Conservation (phyloP, 306 rosid species). For the Hippophae tibetana region DNA sequence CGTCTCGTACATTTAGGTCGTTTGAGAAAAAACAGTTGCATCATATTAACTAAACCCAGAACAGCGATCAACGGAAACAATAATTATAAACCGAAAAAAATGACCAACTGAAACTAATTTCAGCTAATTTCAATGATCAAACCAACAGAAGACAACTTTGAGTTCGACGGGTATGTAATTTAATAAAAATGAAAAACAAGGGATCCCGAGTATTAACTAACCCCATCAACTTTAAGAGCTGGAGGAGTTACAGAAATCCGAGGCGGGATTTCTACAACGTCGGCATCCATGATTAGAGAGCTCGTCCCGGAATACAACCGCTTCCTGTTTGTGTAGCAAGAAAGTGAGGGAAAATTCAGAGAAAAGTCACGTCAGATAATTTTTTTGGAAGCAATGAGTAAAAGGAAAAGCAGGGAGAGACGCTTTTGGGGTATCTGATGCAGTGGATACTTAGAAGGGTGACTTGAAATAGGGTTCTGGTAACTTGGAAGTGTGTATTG, state of each 20-base stretch:
- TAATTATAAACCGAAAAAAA: not conserved
- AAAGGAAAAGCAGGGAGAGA: too few species aligned
- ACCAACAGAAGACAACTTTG: not conserved
- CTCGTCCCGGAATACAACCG: slow-evolving; percentile 10
- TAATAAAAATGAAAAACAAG: not conserved
- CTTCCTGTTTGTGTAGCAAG: slow-evolving; percentile 29
- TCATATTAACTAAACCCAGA: not conserved
- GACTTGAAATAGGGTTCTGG: too few species aligned
- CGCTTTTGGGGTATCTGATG: too few species aligned
- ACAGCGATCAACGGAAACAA: not conserved
- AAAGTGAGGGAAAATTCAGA: slow-evolving; percentile 21
- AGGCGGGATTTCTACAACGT: slow-evolving; percentile 38
- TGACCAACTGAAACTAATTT: too few species aligned
- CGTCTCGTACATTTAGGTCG: too few species aligned
- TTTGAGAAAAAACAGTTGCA: not conserved
- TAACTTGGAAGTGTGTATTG: too few species aligned
- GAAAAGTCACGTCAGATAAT: too few species aligned
- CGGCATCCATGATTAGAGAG: slow-evolving; percentile 43
- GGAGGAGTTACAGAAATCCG: slow-evolving; percentile 19
- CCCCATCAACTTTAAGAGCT: slow-evolving; percentile 40
- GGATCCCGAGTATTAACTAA: slow-evolving; percentile 2
- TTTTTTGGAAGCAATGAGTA: too few species aligned
- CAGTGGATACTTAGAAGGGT: too few species aligned
- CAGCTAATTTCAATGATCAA: not conserved
- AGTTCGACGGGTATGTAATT: not conserved